Percentiles rank a stretch among this genome's conserved stretches.
phyloP scores from a whole-genome alignment of 805 yeast species.

The Dipodascopsis tothii region DNA sequence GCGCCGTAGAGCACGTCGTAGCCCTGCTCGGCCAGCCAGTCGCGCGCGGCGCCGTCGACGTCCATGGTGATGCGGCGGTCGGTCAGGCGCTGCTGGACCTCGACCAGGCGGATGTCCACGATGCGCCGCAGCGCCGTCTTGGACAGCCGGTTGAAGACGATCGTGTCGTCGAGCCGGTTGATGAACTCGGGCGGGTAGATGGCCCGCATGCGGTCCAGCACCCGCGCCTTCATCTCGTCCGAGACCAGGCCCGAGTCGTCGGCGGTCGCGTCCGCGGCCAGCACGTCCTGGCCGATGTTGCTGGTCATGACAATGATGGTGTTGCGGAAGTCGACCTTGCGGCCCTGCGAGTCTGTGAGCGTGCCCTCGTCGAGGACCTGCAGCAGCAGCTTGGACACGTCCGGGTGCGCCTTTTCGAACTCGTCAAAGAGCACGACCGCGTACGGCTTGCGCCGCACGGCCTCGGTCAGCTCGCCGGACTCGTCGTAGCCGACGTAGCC shows the following conservation, averaged over 20 bases:
- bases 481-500: conserved; percentile 96
- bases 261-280: conserved; percentile 49
- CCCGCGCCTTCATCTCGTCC: conserved; percentile 46
- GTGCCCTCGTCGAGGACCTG: conserved; percentile 95
- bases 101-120: conserved; percentile 75
- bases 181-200: conserved; percentile 91
- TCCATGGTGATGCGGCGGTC: conserved; percentile 66
- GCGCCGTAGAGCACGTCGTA: conserved; percentile 93
- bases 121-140: conserved; percentile 66
- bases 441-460: conserved; percentile 90
- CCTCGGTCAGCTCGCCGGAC: conserved; percentile 90
- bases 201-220: conserved; percentile 59
- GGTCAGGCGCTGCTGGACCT: conserved; percentile 67
- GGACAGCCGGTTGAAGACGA: conserved; percentile 85
- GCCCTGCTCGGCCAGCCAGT: conserved; percentile 75
- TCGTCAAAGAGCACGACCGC: conserved; percentile 90
- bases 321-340: conserved; percentile 86
- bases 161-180: conserved; percentile 88
- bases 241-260: conserved; percentile 52
- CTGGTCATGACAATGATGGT: conserved; percentile 95
- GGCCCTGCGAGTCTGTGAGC: conserved; percentile 90
- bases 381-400: conserved; percentile 78
- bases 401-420: conserved; percentile 94
- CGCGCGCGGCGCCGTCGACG: conserved; percentile 57
- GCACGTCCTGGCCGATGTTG: conserved; percentile 87